phyloP scores from a whole-genome alignment of 257 asterid genomes.

The Eustoma russellianum region DNA sequence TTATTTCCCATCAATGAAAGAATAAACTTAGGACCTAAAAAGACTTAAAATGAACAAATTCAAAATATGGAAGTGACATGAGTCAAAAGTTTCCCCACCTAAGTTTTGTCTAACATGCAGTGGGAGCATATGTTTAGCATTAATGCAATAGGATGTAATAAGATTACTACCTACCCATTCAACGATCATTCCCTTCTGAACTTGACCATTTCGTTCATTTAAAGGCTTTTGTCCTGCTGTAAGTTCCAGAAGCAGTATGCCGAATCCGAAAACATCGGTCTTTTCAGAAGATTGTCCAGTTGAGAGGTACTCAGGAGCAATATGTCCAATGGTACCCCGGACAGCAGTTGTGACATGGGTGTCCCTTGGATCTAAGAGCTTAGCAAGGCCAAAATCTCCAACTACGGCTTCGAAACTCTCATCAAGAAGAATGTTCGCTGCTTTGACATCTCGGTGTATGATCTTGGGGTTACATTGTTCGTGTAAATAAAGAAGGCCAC shows the following conservation, averaged over 20 bases:
- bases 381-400: constrained; percentile 94
- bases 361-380: constrained; percentile 77
- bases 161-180: constrained; percentile 51
- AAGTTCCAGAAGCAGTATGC: constrained; percentile 80
- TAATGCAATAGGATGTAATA: neutral
- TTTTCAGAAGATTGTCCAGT: constrained; percentile 96
- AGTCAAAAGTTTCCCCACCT: too few species aligned
- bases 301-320: constrained; percentile 91
- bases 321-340: constrained; percentile 87
- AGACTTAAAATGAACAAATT: too few species aligned
- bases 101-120: too few species aligned
- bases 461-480: constrained; percentile 89
- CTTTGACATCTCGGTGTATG: constrained; percentile 88
- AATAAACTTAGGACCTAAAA: too few species aligned
- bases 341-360: constrained; percentile 96
- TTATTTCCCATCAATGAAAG: too few species aligned
- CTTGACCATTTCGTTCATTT: constrained; percentile 52
- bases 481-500: constrained; percentile 86
- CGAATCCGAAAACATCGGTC: constrained; percentile 89
- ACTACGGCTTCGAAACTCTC: constrained; percentile 87
- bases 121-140: too few species aligned
- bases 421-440: constrained; percentile 86
- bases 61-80: too few species aligned
- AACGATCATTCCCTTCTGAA: constrained; percentile 79
- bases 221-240: constrained; percentile 73